Base-by-base conservation (phyloP, 2,329 filamentous ascomycete genomes). In the Stemphylium lycopersici region DNA sequence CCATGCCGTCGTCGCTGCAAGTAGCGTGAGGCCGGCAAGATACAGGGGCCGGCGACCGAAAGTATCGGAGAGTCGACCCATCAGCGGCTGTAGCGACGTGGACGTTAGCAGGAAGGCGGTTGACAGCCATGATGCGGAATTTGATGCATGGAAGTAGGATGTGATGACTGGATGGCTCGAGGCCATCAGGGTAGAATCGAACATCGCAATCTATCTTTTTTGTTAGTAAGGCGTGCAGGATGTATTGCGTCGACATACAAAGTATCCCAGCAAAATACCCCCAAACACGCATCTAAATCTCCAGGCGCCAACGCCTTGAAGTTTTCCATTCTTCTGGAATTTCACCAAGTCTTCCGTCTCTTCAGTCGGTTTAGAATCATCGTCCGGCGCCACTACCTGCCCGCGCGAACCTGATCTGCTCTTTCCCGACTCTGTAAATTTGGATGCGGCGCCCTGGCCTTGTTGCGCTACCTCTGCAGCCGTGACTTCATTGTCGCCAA, bases 121-220 rank as follows among this genome's bases (percentile, higher is more conserved):
- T 1, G 89, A 91, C 4, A 93, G 80, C 90, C 90, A 95, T 2
- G 90, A 91, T 3, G 90, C 90, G 41, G 86, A 86, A 72, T 93
- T 91, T 29, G 89, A 90, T 43, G 88, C 84, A 56, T 87, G 79
- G 73, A 93, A 93, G 72, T 93, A 86, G 0, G 89, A 91, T 0
- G 90, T 92, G 57, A 93, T 91, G 52, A 90, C 88, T 0, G 90
- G 90, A 72, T 95, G 90, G 37, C 84, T 88, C 2, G 89, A 91
- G 4, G 89, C 89, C 89, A 93, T 92, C 61, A 93, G 83, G 3
- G 90, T 93, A 10, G 84, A 83, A 77, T 93, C 90, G 68, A 93
- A 93, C 67, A 74, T 73, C 13, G 73, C 68, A 52, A 76, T 61
- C 74, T 76, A 24, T 1, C 15, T 26, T n/a, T 16, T 8, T 26